Evolutionary conservation across 208 protist genomes (phyloP), one percentile per base, ranked within the genome.

Genomic region (Crithidia thermophila): DNA sequence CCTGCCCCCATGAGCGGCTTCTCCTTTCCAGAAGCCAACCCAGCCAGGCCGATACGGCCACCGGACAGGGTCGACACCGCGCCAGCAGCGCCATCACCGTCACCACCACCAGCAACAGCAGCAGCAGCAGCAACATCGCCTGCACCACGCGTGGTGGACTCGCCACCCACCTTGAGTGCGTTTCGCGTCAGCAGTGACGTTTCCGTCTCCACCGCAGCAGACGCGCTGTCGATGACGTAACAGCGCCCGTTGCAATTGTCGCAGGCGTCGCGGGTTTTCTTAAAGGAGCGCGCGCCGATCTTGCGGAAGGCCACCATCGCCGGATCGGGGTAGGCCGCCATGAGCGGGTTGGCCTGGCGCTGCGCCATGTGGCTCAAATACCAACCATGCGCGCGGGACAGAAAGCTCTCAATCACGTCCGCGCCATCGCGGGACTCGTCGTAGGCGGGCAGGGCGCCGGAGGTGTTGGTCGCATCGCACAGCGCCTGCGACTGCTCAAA

Each of bases 401-500:
- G 60, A 75, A 93, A 93, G 45, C 37, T 56, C 18, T 87, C 63
- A 7, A 92, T 92, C 30, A 81, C 75, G 49, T 72, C 67, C 10
- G 59, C 63, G 1, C 64, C 51, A 2, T 46, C 20, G 21, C 47
- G 43, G 18, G 55, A 28, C 20, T 13, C 52, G 37, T 73, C 51
- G 34, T 45, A 62, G 3, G 31, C 36, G 14, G 21, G 33, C 25
- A 45, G 25, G 6, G 59, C 56, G 18, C 36, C 63, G 11, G 36
- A 16, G 27, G 46, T 43, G 23, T 30, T 60, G 5, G 28, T 55
- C 14, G 56, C 72, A 37, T 16, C 23, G 40, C 52, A 56, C 25
- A 77, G 64, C 13, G 65, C 61, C 40, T 59, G 43, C 11, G 63
- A 18, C 14, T 20, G 33, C 40, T 77, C 70, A 13, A 61, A 49